These are phyloP conservation scores for Saccharomycopsis sp. DNA, from an alignment of 805 yeast species.

Conservation along the genomic window DNA sequence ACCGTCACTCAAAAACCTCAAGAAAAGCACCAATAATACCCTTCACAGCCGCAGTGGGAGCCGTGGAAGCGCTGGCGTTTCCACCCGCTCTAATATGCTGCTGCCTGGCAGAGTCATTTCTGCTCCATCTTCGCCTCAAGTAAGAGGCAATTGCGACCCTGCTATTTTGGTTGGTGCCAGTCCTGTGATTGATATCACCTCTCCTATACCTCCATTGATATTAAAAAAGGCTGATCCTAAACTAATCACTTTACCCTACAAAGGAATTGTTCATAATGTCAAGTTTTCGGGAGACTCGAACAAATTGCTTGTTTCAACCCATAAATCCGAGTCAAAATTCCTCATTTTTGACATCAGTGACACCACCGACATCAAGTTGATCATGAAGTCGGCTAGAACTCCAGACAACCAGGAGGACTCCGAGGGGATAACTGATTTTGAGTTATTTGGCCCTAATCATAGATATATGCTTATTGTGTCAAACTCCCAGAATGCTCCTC, in stretches of 20 bases:
- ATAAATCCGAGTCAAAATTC: conserved; percentile 60
- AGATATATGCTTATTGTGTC: conserved; percentile 49
- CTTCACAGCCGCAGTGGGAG: neutral
- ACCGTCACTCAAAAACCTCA: conserved; percentile 8
- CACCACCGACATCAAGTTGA: conserved; percentile 53
- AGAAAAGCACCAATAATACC: conserved; percentile 1
- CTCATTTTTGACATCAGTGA: conserved; percentile 63
- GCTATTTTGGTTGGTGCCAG: neutral
- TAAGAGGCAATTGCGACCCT: neutral
- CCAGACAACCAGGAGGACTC: conserved; percentile 60
- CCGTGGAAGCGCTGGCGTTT: neutral
- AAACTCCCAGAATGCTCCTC: conserved; percentile 56
- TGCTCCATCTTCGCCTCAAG: neutral
- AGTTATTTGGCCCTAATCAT: conserved; percentile 61
- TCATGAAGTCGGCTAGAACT: conserved; percentile 60
- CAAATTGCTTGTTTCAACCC: conserved; percentile 7
- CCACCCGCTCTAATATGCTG: neutral
- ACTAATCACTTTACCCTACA: conserved; percentile 74
- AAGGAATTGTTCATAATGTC: conserved; percentile 73
- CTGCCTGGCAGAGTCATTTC: neutral
- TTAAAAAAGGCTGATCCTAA: conserved; percentile 46
- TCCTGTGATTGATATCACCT: conserved; percentile 3
- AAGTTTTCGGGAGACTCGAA: conserved; percentile 66
- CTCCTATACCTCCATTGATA: conserved; percentile 13
- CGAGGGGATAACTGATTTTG: conserved; percentile 82